Evolutionary conservation across 805 yeast species (phyloP).

Genomic region (Zygoascus ofunaensis): DNA sequence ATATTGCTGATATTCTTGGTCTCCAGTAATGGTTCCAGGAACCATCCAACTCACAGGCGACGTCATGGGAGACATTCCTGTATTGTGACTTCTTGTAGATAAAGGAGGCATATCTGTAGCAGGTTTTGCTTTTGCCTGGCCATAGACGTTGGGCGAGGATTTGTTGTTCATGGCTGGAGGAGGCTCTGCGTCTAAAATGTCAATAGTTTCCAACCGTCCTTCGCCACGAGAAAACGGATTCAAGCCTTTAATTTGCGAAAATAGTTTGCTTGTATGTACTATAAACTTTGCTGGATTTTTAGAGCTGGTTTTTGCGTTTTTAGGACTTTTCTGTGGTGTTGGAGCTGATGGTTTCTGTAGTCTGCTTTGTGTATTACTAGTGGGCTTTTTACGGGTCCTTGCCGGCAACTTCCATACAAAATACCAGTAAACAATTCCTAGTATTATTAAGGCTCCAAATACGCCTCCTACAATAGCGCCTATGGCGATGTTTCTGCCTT

Average conservation of each 20-base stretch:
- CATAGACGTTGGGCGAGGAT: too few species aligned
- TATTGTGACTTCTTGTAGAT: not conserved
- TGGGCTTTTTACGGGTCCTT: not conserved
- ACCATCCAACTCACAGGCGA: not conserved
- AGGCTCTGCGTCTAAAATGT: not conserved
- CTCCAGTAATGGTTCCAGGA: not conserved
- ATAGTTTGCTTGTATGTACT: too few species aligned
- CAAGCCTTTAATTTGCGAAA: not conserved
- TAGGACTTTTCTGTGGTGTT: too few species aligned
- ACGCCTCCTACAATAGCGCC: constrained; percentile 14
- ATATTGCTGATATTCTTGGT: not conserved
- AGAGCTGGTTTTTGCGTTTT: too few species aligned
- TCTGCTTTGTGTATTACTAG: not conserved
- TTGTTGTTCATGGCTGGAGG: not conserved
- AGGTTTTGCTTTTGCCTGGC: not conserved
- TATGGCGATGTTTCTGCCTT: constrained; percentile 8
- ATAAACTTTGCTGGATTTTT: too few species aligned
- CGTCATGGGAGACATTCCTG: not conserved
- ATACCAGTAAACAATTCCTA: not conserved
- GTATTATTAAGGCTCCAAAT: constrained; percentile 1
- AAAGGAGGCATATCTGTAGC: not conserved
- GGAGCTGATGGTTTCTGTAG: too few species aligned
- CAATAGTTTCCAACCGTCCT: not conserved
- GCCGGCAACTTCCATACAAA: not conserved
- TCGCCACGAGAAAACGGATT: not conserved